Conservation (phyloP, 345 rosid species). For the Reutealis trisperma region DNA sequence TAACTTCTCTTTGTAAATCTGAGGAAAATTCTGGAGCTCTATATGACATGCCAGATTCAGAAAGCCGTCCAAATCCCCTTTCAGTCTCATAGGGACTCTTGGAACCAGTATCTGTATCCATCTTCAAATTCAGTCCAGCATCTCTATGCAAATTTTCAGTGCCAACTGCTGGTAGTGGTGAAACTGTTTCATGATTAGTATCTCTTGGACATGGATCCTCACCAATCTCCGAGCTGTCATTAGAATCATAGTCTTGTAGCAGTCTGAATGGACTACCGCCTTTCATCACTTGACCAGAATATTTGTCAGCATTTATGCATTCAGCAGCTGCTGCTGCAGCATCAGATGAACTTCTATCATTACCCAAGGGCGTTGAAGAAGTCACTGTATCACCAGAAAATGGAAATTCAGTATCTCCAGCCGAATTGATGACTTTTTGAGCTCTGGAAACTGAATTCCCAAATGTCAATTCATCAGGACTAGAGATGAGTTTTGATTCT, state of each 20-base stretch:
- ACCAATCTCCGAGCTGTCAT: conserved; percentile 45
- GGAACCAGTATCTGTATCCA: conserved; percentile 10
- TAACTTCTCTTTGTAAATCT: conserved; percentile 18
- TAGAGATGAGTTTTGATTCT: conserved; percentile 15
- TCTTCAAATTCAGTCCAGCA: conserved; percentile 20
- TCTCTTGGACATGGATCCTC: conserved; percentile 13
- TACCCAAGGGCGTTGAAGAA: conserved; percentile 8
- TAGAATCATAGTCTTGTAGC: conserved; percentile 53
- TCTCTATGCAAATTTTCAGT: conserved; percentile 13
- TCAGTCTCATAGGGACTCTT: conserved; percentile 19
- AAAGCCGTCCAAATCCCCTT: conserved; percentile 14
- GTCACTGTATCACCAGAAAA: conserved; percentile 18
- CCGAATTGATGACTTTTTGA: conserved; percentile 22
- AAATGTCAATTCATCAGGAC: conserved; percentile 11
- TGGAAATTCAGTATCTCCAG: conserved; percentile 20
- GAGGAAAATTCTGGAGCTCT: conserved; percentile 9
- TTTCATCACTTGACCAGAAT: conserved; percentile 22
- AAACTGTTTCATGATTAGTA: conserved; percentile 12
- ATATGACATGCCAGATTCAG: conserved; percentile 19
- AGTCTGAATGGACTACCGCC: conserved; percentile 47
- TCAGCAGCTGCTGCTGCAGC: conserved; percentile 18
- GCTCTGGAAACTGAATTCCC: conserved; percentile 14
- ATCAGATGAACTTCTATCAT: conserved; percentile 3
- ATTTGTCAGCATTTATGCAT: conserved; percentile 15
- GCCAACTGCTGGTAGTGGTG: conserved; percentile 24